Percentiles rank a stretch among this genome's conserved stretches.
These are phyloP conservation scores for Nigrograna mackinnonii DNA, from an alignment of 2,329 filamentous ascomycete genomes.

Conservation along the genomic window DNA sequence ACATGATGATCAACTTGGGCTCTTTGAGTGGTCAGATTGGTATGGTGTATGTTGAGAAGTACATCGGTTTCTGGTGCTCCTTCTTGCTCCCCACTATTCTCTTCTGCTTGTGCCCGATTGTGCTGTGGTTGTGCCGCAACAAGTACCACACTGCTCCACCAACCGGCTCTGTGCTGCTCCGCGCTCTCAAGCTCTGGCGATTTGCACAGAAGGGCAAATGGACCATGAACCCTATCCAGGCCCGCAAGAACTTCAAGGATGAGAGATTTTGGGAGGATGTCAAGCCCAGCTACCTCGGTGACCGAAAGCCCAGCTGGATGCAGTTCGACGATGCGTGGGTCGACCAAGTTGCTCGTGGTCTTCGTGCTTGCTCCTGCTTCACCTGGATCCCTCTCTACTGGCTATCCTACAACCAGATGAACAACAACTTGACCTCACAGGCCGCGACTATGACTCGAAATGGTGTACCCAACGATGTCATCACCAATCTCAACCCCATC, in stretches of 20 bases:
- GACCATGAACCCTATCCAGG: conserved; percentile 63
- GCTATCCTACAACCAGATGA: conserved; percentile 58
- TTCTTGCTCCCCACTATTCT: conserved; percentile 69
- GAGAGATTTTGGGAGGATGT: conserved; percentile 67
- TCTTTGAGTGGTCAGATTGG: conserved; percentile 63
- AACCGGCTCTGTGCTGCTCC: conserved; percentile 71
- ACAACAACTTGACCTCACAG: conserved; percentile 59
- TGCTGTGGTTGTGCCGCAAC: conserved; percentile 63
- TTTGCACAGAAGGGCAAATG: conserved; percentile 67
- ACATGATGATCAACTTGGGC: conserved; percentile 50
- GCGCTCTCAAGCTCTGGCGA: conserved; percentile 64
- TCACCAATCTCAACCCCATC: conserved; percentile 59
- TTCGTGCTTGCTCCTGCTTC: conserved; percentile 45
- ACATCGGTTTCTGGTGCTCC: conserved; percentile 75
- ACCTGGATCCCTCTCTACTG: conserved; percentile 58
- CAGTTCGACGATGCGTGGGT: conserved; percentile 84
- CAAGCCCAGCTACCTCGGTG: conserved; percentile 67
- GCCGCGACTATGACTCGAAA: conserved; percentile 57
- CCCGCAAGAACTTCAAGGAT: conserved; percentile 61
- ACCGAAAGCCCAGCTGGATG: conserved; percentile 71
- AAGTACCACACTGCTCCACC: conserved; percentile 67
- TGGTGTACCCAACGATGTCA: conserved; percentile 60
- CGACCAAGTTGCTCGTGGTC: conserved; percentile 53
- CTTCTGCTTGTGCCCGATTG: conserved; percentile 64
- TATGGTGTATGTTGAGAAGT: conserved; percentile 77